Conservation (phyloP, 2,329 filamentous ascomycete genomes). For the Cladophialophora exuberans region DNA sequence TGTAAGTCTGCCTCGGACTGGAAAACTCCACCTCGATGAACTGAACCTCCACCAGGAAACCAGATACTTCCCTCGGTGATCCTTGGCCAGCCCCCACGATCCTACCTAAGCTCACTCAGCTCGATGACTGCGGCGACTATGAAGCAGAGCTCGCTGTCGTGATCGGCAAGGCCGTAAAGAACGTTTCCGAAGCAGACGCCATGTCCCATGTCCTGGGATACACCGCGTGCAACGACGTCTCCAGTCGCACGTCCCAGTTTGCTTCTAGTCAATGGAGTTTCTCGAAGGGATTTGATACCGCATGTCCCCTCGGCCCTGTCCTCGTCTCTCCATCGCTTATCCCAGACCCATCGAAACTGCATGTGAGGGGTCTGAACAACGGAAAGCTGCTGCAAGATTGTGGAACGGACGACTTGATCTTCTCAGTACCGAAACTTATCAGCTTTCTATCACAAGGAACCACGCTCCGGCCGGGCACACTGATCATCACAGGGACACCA, state of each 20-base stretch:
- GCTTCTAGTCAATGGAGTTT: constrained; percentile 47
- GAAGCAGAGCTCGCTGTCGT: constrained; percentile 47
- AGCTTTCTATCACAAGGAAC: constrained; percentile 44
- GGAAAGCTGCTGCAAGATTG: constrained; percentile 44
- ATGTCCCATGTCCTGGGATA: constrained; percentile 47
- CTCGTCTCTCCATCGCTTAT: constrained; percentile 40
- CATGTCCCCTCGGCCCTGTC: constrained; percentile 42
- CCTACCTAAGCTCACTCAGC: constrained; percentile 40
- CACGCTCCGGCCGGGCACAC: constrained; percentile 43
- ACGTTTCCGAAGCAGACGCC: constrained; percentile 44
- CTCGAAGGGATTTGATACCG: constrained; percentile 46
- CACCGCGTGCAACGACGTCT: constrained; percentile 46
- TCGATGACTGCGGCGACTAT: constrained; percentile 46
- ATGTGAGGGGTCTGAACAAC: constrained; percentile 42
- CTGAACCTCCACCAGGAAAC: constrained; percentile 28
- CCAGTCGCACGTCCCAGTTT: constrained; percentile 43
- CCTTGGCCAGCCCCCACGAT: constrained; percentile 38
- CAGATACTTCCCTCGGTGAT: constrained; percentile 40
- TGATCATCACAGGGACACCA: constrained; percentile 48
- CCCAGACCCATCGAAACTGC: constrained; percentile 38
- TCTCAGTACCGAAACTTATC: constrained; percentile 42
- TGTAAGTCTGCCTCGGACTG: constrained; percentile 21
- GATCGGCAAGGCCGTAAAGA: constrained; percentile 41
- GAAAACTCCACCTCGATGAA: neutral
- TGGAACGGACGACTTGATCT: constrained; percentile 45